A percentile compares a stretch with the other conserved stretches of the same genome.
Conservation (phyloP, 2,329 filamentous ascomycete species). For the Xylariaceae sp. region DNA sequence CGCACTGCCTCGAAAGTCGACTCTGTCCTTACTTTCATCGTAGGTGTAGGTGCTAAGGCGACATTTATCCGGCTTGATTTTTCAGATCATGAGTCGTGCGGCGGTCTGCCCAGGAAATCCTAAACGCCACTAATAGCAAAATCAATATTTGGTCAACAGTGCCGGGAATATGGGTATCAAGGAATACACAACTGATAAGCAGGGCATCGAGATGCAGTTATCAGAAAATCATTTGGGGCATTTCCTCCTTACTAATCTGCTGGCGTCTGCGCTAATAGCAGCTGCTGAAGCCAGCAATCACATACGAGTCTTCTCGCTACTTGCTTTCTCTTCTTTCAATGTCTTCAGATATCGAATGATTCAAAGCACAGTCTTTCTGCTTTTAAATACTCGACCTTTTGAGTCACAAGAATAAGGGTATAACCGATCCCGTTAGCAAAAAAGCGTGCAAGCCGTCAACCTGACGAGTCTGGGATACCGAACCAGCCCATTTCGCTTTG, state of each 20-base stretch:
- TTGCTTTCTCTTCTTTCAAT: no score
- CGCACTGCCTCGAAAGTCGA: constrained; percentile 28
- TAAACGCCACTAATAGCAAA: constrained; percentile 17
- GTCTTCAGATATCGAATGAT: no score
- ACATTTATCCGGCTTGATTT: constrained; percentile 35
- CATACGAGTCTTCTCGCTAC: no score
- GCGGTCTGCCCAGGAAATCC: constrained; percentile 29
- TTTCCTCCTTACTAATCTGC: constrained; percentile 53
- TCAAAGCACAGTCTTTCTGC: no score
- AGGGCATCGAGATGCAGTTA: constrained; percentile 47
- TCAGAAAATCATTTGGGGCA: constrained; percentile 56
- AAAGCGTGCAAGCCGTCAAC: constrained; percentile 41
- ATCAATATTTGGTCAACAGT: constrained; percentile 36
- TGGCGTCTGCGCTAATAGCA: constrained; percentile 48
- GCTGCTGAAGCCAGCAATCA: no score
- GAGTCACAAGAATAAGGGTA: no score
- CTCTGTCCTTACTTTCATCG: constrained; percentile 26
- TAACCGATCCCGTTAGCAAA: no score
- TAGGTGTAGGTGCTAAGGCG: constrained; percentile 25
- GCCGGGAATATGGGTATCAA: constrained; percentile 33
- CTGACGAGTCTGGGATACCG: constrained; percentile 47
- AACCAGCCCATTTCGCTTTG: constrained; percentile 47
- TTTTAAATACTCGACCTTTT: no score
- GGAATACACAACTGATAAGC: constrained; percentile 32
- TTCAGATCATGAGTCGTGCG: constrained; percentile 32